These are phyloP conservation scores for Lactifluus hygrophoroides DNA, from an alignment of 768 basidiomycete genomes.

Conservation along the genomic window DNA sequence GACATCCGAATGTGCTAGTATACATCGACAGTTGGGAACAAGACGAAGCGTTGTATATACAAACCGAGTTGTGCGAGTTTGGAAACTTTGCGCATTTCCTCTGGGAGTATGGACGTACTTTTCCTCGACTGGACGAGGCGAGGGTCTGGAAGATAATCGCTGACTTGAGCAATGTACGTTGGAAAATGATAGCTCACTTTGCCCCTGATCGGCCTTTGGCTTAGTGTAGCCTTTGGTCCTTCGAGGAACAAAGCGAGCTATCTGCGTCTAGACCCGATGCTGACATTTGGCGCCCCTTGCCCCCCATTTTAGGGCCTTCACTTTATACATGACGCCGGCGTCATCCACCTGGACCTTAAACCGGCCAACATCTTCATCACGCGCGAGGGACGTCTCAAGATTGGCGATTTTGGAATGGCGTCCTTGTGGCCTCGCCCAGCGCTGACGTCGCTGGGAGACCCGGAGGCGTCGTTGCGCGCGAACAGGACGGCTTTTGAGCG, in stretches of 20 bases:
- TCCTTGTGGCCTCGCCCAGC: conserved; percentile 72
- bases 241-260: not conserved
- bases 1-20: conserved; percentile 75
- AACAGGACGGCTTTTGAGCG: conserved; percentile 63
- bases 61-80: conserved; percentile 88
- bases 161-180: conserved; percentile 80
- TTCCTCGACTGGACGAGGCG: conserved; percentile 82
- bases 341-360: conserved; percentile 95
- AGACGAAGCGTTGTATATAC: conserved; percentile 78
- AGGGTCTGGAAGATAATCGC: conserved; percentile 93
- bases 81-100: conserved; percentile 90
- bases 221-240: conserved; percentile 5
- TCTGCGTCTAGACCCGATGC: conserved; percentile 11
- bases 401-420: conserved; percentile 99
- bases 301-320: conserved; percentile 52
- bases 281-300: conserved; percentile 21
- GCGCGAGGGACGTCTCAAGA: conserved; percentile 79
- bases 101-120: conserved; percentile 80
- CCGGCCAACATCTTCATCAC: conserved; percentile 96
- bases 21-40: conserved; percentile 98
- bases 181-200: conserved; percentile 1
- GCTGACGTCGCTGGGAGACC: conserved; percentile 23
- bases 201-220: conserved; percentile 23
- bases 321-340: conserved; percentile 82
- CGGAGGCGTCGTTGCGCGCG: conserved; percentile 1